Evolutionary conservation across 139 green algal species (phyloP), one percentile per base, ranked within the genome.

Genomic region (Bryopsis sp.): DNA sequence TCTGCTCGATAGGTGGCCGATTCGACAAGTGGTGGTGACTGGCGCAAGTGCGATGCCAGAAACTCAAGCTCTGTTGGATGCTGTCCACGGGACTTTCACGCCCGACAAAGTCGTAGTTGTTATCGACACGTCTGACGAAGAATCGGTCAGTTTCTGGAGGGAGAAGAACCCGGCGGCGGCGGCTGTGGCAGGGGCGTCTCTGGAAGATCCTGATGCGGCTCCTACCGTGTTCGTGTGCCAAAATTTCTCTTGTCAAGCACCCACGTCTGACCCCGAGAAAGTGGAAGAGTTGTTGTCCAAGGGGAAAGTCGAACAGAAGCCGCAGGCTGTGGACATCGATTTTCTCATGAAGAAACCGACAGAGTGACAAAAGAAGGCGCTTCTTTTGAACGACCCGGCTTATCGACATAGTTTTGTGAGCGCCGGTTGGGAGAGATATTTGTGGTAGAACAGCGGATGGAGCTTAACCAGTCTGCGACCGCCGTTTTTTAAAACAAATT

Each of bases 221-320:
- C 8, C 75, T 22, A 66, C 48, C 1, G 79, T 70, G 24, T 89
- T 86, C 70, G 67, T 93, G n/a, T 89, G 85, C 67, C 87, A 95
- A 74, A 86, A 92, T 64, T 94, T 86, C 69, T 87, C 81, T 0
- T 95, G 88, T 74, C 75, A 79, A 50, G 77, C 77, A 0, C 86
- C 86, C 1, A 86, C 75, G 0, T 67, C n/a, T 1, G 76, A 85
- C 29, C 72, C 86, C 1, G 47, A 43, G 3, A 72, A 71, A 29
- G 46, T 92, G 43, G 38, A 67, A 38, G 15, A 74, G 31, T 29
- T 84, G 35, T 64, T 91, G 72, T 6, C 24, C 6, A 24, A 4
- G 19, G 8, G n/a, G 19, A 8, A 29, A 3, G 60, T 38, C 24
- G 36, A n/a, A n/a, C n/a, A n/a, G n/a, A n/a, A n/a, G n/a, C n/a